Evolutionary conservation across 2,329 filamentous ascomycete genomes (phyloP).

Genomic region (Thelonectria rubi): DNA sequence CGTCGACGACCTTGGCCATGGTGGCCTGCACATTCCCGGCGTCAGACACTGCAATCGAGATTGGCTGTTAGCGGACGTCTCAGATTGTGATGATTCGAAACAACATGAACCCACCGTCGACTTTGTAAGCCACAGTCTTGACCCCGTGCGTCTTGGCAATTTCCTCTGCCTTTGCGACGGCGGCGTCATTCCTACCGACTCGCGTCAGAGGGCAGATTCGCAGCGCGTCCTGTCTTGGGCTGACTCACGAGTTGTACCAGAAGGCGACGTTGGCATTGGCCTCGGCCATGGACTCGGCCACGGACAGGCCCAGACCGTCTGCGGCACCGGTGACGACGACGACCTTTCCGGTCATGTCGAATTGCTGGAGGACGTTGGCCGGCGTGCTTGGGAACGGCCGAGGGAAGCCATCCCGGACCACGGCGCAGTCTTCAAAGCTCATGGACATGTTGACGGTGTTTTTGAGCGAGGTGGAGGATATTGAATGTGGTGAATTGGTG

Average conservation of each 20-base stretch:
- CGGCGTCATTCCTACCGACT: slow-evolving; percentile 42
- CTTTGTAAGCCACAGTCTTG: slow-evolving; percentile 53
- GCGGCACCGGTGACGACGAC: slow-evolving; percentile 56
- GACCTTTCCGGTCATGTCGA: slow-evolving; percentile 53
- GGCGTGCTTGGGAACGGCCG: slow-evolving; percentile 38
- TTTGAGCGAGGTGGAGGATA: not conserved
- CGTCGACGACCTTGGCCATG: slow-evolving; percentile 31
- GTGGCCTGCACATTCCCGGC: slow-evolving; percentile 39
- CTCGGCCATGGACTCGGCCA: slow-evolving; percentile 57
- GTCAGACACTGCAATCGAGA: slow-evolving; percentile 50
- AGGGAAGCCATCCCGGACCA: slow-evolving; percentile 38
- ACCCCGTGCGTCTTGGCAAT: slow-evolving; percentile 48
- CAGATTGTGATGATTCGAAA: no score
- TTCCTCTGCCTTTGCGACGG: slow-evolving; percentile 47
- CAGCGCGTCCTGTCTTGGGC: not conserved
- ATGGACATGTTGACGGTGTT: slow-evolving; percentile 40
- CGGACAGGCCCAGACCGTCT: slow-evolving; percentile 56
- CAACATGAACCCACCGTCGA: slow-evolving; percentile 46
- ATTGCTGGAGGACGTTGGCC: slow-evolving; percentile 55
- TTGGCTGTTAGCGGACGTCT: not conserved
- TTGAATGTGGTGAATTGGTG: not conserved
- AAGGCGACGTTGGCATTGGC: slow-evolving; percentile 53
- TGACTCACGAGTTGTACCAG: slow-evolving; percentile 45
- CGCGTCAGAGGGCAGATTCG: no score
- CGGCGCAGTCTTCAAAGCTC: slow-evolving; percentile 36